A percentile compares a stretch with the other conserved stretches of the same genome.
These are phyloP conservation scores for Plantago ovata DNA, from an alignment of 257 asterid species.

Conservation along the genomic window DNA sequence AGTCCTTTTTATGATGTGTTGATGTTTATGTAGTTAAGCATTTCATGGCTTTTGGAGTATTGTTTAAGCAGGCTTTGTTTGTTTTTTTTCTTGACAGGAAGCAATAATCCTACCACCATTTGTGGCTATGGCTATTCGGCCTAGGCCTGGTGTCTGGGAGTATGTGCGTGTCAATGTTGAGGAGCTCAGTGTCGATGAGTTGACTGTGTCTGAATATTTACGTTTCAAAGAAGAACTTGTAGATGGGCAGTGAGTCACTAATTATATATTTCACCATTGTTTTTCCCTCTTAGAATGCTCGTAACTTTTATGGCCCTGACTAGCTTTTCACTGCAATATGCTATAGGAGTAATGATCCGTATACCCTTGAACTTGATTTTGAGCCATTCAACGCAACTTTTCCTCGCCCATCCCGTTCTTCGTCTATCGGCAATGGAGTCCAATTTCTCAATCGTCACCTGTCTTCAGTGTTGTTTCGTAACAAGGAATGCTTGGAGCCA, in stretches of 20 bases:
- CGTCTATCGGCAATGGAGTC: conserved; percentile 95
- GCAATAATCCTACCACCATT: conserved; percentile 94
- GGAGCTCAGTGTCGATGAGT: conserved; percentile 86
- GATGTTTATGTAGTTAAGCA: no score
- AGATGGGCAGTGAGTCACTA: conserved; percentile 71
- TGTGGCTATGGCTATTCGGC: conserved; percentile 89
- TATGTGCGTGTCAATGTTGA: conserved; percentile 82
- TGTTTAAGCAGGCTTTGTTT: neutral
- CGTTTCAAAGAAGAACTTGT: conserved; percentile 83
- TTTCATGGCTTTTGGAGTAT: no score
- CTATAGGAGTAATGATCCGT: conserved; percentile 46
- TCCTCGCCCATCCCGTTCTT: conserved; percentile 88
- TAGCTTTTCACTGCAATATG: conserved; percentile 14
- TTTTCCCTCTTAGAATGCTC: neutral
- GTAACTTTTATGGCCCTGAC: neutral
- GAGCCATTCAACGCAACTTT: conserved; percentile 92
- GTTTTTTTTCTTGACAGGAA: conserved; percentile 50
- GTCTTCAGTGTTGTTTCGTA: conserved; percentile 89
- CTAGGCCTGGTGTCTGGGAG: conserved; percentile 99
- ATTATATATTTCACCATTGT: neutral
- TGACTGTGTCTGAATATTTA: conserved; percentile 78
- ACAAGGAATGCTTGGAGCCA: conserved; percentile 84
- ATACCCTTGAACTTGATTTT: conserved; percentile 86
- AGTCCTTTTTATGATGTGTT: no score
- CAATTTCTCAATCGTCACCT: conserved; percentile 97